phyloP scores from a whole-genome alignment of 2,329 filamentous ascomycete genomes.

The Teratosphaeria viscida region DNA sequence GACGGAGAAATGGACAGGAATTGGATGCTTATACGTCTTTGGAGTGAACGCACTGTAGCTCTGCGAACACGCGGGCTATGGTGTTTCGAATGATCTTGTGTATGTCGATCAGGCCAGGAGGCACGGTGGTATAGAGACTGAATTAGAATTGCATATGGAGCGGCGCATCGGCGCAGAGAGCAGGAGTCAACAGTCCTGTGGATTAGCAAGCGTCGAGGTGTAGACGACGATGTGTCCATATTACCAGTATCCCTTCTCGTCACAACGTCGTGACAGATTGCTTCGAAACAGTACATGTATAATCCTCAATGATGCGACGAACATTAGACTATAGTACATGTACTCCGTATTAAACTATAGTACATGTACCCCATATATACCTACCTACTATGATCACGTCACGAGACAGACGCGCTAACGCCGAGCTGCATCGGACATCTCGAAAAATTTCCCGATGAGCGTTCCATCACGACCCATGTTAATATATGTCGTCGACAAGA shows the following conservation, averaged over 20 bases:
- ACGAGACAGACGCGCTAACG: background rate
- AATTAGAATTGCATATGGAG: background rate
- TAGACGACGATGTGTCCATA: background rate
- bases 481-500: conserved; percentile 12
- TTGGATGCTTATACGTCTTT: conserved; percentile 58
- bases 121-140: background rate
- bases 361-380: too few species aligned
- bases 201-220: background rate
- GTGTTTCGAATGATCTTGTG: background rate
- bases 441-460: background rate
- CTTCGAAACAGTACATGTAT: background rate
- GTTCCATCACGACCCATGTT: background rate
- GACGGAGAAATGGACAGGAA: conserved; percentile 42
- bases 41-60: conserved; percentile 39
- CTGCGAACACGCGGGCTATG: background rate
- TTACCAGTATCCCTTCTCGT: background rate
- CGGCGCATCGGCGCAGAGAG: background rate
- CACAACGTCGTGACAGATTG: background rate
- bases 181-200: background rate
- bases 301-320: background rate
- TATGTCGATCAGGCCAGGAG: background rate
- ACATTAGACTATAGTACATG: background rate
- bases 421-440: background rate
- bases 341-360: too few species aligned
- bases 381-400: background rate